Base-by-base conservation (phyloP, 2,329 filamentous ascomycete genomes). In the Sporothrix phasma region DNA sequence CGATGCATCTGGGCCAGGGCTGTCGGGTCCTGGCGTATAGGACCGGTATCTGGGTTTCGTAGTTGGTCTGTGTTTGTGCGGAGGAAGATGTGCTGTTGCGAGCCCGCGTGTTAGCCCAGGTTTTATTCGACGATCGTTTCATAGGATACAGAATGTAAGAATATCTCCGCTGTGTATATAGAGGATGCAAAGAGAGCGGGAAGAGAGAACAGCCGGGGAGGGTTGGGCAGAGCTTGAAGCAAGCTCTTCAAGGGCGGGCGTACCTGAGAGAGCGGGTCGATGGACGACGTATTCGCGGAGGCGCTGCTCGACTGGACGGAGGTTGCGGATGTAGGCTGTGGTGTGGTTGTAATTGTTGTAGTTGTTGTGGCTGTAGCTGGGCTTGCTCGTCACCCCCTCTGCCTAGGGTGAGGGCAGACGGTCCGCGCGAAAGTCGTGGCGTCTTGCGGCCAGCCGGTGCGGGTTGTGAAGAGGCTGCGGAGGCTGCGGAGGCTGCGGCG, bases 1-100 rank as follows among this genome's bases (percentile, higher is more conserved):
- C 13, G 61, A 34, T 3, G 43, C 64, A 63, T 67, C 67, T 24
- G 56, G 46, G 19, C 75, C 73, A 37, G 81, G 78, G 66, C 77
- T 82, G 7, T 87, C 86, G 26, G 81, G 78, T 7, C 79, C 77
- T 1, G 64, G 19, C 76, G 65, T 80, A 73, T 67, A 34, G 5
- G 77, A 79, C 61, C 84, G 80, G 31, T 87, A 73, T 66, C 81
- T 80, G 83, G 78, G 10, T 83, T 78, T 62, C 85, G 81, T 8
- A 83, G 80, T 62, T 79, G 79, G 63, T 84, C 80, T 47, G 86
- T 87, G 70, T 85, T 88, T 62, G 86, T 88, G 69, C 88, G 83
- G 71, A 86, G 81, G 62, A 89, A 77, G 53, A 87, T 87, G 70
- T 86, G 83, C 82, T 84, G 43, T 39, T 3, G 29, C 49, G 29